phyloP scores from a whole-genome alignment of 805 yeast species.

The Hyphopichia homilentoma region DNA sequence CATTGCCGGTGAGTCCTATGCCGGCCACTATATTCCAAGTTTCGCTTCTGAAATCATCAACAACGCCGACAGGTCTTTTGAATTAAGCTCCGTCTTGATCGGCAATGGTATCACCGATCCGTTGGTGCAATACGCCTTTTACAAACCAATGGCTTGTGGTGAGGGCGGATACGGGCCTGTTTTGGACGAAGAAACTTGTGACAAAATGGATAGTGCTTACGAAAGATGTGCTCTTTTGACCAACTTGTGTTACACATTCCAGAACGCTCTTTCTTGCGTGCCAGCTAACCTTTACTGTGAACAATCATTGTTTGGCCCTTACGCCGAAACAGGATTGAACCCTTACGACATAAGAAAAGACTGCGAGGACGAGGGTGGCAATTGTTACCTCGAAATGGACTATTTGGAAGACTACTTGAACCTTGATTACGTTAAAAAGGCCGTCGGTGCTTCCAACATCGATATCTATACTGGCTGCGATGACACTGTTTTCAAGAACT shows the following conservation, averaged over 20 bases:
- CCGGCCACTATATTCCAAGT: constrained; percentile 91
- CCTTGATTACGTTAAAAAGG: constrained; percentile 48
- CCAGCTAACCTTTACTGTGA: constrained; percentile 37
- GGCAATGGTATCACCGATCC: constrained; percentile 47
- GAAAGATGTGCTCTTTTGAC: constrained; percentile 31
- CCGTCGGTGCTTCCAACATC: constrained; percentile 53
- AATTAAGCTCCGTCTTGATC: constrained; percentile 36
- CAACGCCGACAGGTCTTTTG: constrained; percentile 50
- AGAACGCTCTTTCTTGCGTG: constrained; percentile 34
- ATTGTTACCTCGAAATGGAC: constrained; percentile 51
- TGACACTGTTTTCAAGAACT: constrained; percentile 47
- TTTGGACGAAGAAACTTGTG: constrained; percentile 27
- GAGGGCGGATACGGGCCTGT: constrained; percentile 42
- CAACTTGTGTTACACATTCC: constrained; percentile 27
- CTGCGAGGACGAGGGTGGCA: constrained; percentile 46
- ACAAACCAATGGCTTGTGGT: constrained; percentile 45
- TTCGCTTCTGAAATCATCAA: constrained; percentile 77
- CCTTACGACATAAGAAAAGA: constrained; percentile 59
- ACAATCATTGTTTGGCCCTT: constrained; percentile 23
- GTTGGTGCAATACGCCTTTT: constrained; percentile 34
- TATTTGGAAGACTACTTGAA: constrained; percentile 52
- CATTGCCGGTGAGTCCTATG: constrained; percentile 91
- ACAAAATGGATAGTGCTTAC: constrained; percentile 29
- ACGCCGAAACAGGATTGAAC: constrained; percentile 50
- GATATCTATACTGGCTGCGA: constrained; percentile 46